Evolutionary conservation across 257 asterid genomes (phyloP).

Genomic region (Salvia splendens): DNA sequence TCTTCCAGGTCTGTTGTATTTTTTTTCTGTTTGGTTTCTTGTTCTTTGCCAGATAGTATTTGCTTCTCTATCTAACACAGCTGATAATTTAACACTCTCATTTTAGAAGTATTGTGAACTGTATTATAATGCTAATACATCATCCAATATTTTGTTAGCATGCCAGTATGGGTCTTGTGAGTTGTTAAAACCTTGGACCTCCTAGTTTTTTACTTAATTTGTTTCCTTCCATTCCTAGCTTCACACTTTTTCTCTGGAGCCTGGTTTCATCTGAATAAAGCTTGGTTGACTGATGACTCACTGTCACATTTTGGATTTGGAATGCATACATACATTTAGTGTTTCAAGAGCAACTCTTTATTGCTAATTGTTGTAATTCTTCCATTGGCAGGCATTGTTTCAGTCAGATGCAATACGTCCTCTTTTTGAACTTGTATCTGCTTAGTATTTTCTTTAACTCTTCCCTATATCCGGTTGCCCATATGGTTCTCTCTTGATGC

Average conservation of each 20-base stretch:
- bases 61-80: not conserved
- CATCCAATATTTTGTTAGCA: not conserved
- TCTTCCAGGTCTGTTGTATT: constrained; percentile 67
- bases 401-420: not conserved
- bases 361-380: not conserved
- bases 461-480: not conserved
- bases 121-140: not conserved
- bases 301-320: not conserved
- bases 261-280: not conserved
- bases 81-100: not conserved
- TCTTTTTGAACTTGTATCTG: not conserved
- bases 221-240: not conserved
- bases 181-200: not conserved
- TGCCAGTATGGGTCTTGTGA: not conserved
- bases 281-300: not conserved
- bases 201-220: not conserved
- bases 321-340: not conserved
- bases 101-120: not conserved
- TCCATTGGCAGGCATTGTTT: not conserved
- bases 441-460: not conserved
- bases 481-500: constrained; percentile 15
- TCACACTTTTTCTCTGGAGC: not conserved
- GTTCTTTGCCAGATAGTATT: not conserved
- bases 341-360: not conserved
- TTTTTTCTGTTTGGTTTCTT: constrained; percentile 4